Base-by-base conservation (phyloP, 2,329 filamentous ascomycete species). In the Macroventuria anomochaeta region DNA sequence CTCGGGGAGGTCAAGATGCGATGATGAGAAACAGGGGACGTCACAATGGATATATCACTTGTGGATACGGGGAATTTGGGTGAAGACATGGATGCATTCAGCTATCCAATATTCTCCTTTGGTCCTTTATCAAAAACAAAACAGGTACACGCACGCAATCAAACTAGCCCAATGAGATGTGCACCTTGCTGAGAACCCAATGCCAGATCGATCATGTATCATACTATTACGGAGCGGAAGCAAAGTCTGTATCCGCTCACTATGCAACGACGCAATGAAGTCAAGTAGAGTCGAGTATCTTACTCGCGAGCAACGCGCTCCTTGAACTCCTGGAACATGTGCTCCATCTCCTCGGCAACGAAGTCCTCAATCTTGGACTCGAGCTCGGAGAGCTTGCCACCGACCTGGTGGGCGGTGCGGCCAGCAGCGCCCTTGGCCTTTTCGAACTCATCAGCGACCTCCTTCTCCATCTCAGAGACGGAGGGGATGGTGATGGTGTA, bases 311-410 rank as follows among this genome's bases (percentile, higher is more conserved):
- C 65, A 43, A 73, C 60, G 41, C 70, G 71, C 55, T 68, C 67
- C 69, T 73, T 73, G 60, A 73, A 68, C 60, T 88, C 81, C 63
- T 87, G 77, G 59, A 90, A 75, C 68, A 82, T 77, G 46, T 76
- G 75, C 70, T 81, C 78, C 62, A 83, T 75, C 65, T 81, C 76
- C 42, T 75, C 77, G 36, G 77, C 76, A 38, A 79, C 75, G 60
- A 81, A 75, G 63, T 80, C 77, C 69, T 80, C 75, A 54, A 79
- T 75, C 64, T 77, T 67, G 46, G 69, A 62, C 54, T 73, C 70
- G 54, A 80, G 69, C 65, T 79, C 73, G 70, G 82, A 76, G 57
- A 82, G 77, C 67, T 72, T 72, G 60, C 80, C 73, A 39, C 78
- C 73, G 54, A 83, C 65, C 41, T 72, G 71, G 53, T 75, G 71